phyloP scores from a whole-genome alignment of 345 rosid genomes.

The Viola odorata region DNA sequence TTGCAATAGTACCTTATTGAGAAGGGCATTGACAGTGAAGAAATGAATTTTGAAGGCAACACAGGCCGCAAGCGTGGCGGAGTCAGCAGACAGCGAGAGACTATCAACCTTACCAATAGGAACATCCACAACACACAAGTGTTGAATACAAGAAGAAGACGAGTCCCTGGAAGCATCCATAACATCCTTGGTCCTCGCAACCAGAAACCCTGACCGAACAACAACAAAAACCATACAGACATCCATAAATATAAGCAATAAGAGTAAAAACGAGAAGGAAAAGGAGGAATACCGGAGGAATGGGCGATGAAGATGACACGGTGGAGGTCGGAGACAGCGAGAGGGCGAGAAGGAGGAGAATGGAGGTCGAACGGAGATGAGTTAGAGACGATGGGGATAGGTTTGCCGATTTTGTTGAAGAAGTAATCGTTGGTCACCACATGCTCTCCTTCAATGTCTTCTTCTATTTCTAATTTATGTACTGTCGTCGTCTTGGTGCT shows the following conservation, averaged over 20 bases:
- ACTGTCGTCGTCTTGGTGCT: no score
- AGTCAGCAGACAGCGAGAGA: constrained; percentile 59
- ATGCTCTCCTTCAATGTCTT: constrained; percentile 61
- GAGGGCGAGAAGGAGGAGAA: constrained; percentile 64
- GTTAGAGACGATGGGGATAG: constrained; percentile 40
- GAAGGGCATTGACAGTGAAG: constrained; percentile 55
- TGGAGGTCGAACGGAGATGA: constrained; percentile 30
- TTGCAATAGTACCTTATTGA: constrained; percentile 37
- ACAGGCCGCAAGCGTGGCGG: constrained; percentile 58
- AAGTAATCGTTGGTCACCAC: constrained; percentile 47
- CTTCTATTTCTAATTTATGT: constrained; percentile 28
- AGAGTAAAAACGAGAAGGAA: no score
- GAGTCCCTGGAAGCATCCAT: constrained; percentile 49
- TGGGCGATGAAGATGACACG: constrained; percentile 62
- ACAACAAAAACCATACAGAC: background rate
- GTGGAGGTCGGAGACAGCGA: constrained; percentile 56
- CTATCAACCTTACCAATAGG: constrained; percentile 45
- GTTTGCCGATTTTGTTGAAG: constrained; percentile 67
- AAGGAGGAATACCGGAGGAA: constrained; percentile 43
- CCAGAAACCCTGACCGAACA: constrained; percentile 59
- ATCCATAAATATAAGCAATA: background rate
- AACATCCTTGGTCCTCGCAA: constrained; percentile 65
- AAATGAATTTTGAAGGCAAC: constrained; percentile 47
- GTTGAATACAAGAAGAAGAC: constrained; percentile 36
- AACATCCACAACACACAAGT: constrained; percentile 59